Evolutionary conservation across 805 yeast species (phyloP).

Genomic region (Saccharomycopsis babjevae): DNA sequence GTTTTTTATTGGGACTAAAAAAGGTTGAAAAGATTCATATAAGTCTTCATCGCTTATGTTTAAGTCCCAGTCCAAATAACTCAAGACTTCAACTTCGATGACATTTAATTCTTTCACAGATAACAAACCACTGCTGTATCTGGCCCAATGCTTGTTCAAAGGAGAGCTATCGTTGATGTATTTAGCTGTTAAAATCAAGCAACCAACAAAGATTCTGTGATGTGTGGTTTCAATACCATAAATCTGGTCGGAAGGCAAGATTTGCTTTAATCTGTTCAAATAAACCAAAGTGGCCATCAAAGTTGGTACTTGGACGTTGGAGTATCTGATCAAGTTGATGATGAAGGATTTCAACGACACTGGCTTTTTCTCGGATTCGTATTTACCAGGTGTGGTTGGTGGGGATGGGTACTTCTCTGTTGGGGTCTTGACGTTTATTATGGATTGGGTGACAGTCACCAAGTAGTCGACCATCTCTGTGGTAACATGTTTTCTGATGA

Average conservation of each 20-base stretch:
- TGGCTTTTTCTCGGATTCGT: slow-evolving; percentile 18
- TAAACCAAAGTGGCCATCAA: slow-evolving; percentile 63
- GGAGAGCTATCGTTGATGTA: slow-evolving; percentile 73
- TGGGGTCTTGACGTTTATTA: slow-evolving; percentile 17
- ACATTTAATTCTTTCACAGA: slow-evolving; percentile 57
- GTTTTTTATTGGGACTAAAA: slow-evolving; percentile 63
- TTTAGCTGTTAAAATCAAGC: slow-evolving; percentile 63
- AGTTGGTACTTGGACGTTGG: slow-evolving; percentile 75
- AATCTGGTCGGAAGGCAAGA: slow-evolving; percentile 55
- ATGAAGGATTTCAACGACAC: slow-evolving; percentile 72
- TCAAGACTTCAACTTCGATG: slow-evolving; percentile 71
- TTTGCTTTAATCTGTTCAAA: slow-evolving; percentile 48
- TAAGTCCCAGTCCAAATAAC: slow-evolving; percentile 62
- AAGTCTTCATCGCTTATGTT: slow-evolving; percentile 61
- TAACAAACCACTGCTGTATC: slow-evolving; percentile 67
- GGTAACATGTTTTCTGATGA: slow-evolving; percentile 18
- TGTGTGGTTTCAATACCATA: slow-evolving; percentile 73
- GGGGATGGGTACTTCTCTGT: slow-evolving; percentile 24
- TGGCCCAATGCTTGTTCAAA: slow-evolving; percentile 71
- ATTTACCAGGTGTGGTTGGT: slow-evolving; percentile 25
- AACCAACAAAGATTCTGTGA: slow-evolving; percentile 67
- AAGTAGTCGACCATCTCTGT: slow-evolving; percentile 19
- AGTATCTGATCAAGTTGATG: slow-evolving; percentile 58
- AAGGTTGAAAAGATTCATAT: slow-evolving; percentile 53
- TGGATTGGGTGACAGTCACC: slow-evolving; percentile 14